These are phyloP conservation scores for Friedmanniomyces endolithicus DNA, from an alignment of 495 filamentous ascomycete species.

Conservation along the genomic window DNA sequence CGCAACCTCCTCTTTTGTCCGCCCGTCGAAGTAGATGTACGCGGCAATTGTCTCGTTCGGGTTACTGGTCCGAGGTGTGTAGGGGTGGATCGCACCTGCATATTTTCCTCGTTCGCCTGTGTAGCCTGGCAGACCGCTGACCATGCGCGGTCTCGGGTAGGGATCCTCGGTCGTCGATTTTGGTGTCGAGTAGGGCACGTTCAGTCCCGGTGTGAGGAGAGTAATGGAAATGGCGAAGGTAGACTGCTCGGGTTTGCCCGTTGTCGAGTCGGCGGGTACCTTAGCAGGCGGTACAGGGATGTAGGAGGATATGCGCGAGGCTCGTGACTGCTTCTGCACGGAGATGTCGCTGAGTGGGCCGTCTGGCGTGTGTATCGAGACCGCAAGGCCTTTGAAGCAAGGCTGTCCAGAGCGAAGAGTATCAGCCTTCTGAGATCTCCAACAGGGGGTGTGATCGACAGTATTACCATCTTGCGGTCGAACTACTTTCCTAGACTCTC, in stretches of 20 bases:
- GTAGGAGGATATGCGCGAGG: slow-evolving; percentile 87
- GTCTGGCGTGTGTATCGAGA: slow-evolving; percentile 87
- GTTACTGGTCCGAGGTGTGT: slow-evolving; percentile 75
- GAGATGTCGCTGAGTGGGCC: slow-evolving; percentile 85
- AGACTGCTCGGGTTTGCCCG: slow-evolving; percentile 71
- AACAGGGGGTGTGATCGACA: neutral
- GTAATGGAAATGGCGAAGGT: slow-evolving; percentile 97
- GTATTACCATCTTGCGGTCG: neutral
- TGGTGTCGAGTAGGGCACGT: slow-evolving; percentile 80
- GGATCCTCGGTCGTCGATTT: slow-evolving; percentile 60
- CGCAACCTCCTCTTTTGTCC: slow-evolving; percentile 91
- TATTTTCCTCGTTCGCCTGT: slow-evolving; percentile 43
- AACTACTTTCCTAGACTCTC: no score
- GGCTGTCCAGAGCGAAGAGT: slow-evolving; percentile 53
- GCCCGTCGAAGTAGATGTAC: slow-evolving; percentile 97
- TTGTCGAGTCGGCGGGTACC: slow-evolving; percentile 49
- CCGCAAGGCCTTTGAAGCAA: slow-evolving; percentile 94
- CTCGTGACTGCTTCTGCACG: slow-evolving; percentile 81
- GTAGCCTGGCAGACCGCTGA: slow-evolving; percentile 54
- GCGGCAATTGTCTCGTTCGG: slow-evolving; percentile 94
- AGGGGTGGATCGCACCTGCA: slow-evolving; percentile 55
- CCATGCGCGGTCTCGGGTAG: slow-evolving; percentile 63
- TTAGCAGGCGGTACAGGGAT: slow-evolving; percentile 88
- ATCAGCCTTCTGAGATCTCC: no score
- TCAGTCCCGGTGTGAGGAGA: slow-evolving; percentile 73